phyloP scores from a whole-genome alignment of 805 yeast species.

The Ascoidea rubescens region DNA sequence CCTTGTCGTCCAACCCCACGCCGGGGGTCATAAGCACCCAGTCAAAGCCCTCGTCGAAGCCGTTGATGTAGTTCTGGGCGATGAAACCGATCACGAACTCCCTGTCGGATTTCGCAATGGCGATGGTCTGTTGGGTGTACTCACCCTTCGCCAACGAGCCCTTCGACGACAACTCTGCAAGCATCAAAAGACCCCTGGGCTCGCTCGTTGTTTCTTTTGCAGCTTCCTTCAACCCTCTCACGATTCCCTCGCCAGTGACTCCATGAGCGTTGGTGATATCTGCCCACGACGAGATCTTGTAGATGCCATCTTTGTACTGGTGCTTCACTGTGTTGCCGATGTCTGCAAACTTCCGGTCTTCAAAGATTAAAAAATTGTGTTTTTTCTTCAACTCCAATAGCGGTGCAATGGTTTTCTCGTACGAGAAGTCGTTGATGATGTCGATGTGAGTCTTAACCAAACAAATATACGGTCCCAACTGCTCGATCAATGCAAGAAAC shows the following conservation, averaged over 20 bases:
- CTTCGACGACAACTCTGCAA: slow-evolving; percentile 89
- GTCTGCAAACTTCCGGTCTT: slow-evolving; percentile 96
- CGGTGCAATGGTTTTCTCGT: slow-evolving; percentile 69
- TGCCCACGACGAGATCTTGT: slow-evolving; percentile 84
- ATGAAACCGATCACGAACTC: slow-evolving; percentile 94
- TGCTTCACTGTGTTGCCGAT: slow-evolving; percentile 95
- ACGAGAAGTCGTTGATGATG: slow-evolving; percentile 76
- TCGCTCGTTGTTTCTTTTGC: slow-evolving; percentile 50
- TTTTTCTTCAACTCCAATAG: slow-evolving; percentile 58
- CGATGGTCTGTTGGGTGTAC: slow-evolving; percentile 78
- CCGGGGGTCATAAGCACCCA: slow-evolving; percentile 98
- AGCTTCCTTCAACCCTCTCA: slow-evolving; percentile 75
- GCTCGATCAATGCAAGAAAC: slow-evolving; percentile 56
- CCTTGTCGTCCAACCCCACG: slow-evolving; percentile 93
- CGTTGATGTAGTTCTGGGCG: slow-evolving; percentile 84
- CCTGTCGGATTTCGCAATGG: slow-evolving; percentile 75
- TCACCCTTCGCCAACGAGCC: slow-evolving; percentile 91
- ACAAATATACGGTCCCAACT: slow-evolving; percentile 83
- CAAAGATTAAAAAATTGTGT: slow-evolving; percentile 84
- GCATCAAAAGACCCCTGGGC: slow-evolving; percentile 84
- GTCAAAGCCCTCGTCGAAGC: slow-evolving; percentile 73
- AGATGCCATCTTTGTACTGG: slow-evolving; percentile 85
- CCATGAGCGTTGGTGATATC: slow-evolving; percentile 98
- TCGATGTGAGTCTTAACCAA: slow-evolving; percentile 91
- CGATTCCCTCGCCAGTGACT: slow-evolving; percentile 90